Evolutionary conservation across 306 rosid genomes (phyloP), one percentile per base, ranked within the genome.

Genomic region (Castanea mollissima): DNA sequence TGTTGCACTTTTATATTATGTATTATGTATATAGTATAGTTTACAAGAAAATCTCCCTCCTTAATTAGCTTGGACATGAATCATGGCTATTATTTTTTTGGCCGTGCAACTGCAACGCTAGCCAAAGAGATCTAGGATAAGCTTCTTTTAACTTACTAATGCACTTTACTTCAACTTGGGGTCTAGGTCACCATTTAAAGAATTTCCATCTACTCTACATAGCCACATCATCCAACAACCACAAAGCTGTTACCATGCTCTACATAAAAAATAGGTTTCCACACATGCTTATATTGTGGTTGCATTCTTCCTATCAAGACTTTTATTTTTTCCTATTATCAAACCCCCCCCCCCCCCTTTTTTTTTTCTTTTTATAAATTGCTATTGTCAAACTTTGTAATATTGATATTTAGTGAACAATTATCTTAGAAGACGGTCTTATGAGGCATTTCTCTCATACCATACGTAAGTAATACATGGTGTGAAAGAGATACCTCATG

Each of bases 31-130:
- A 68, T 31, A 68, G 46, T 8, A 49, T 49, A 75, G 65, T 55
- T 54, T 78, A 41, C 44, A 58, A 87, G 76, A 78, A 87, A 89
- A 91, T 89, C 86, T 83, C 78, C 85, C 64, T 70, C 72, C 85
- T 76, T 80, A 41, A 41, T 41, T 41, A 65, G 83, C 83, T 82
- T 76, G 74, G 81, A 69, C 80, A 79, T 81, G 92, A 87, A 85
- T 82, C 92, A 60, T 74, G 77, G 81, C 63, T 51, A 80, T 79
- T 74, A 79, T 80, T 81, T 55, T 74, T 80, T 83, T 77, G 79
- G 71, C 32, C 54, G 54, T 49, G 65, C n/a, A 57, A 10, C 46
- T 15, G 79, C 63, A 75, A 71, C 79, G 83, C 77, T 25, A 63
- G 63, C 55, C 60, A 65, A 65, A 76, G 19, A 84, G 77, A 83